Base-by-base conservation (phyloP, 495 filamentous ascomycete genomes). In the Neurospora hispaniola region DNA sequence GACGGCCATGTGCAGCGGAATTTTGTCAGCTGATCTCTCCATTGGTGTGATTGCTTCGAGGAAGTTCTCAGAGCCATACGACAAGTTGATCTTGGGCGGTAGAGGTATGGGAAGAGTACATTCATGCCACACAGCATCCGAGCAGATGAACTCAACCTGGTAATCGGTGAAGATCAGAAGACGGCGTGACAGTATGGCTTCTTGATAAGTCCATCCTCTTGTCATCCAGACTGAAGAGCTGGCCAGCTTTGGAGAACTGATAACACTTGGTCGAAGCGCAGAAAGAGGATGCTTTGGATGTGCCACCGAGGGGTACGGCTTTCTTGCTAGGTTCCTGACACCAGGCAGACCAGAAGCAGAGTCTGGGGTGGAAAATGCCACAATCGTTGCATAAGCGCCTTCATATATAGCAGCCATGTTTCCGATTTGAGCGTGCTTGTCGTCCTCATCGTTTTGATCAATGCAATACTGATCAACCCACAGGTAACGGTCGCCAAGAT, bases 121-220 rank as follows among this genome's bases (percentile, higher is more conserved):
- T 44, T 70, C 74, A 38, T 43, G 68, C 41, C 48, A 73, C 11
- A 73, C 69, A 3, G 27, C 9, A 1, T 74, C 31, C 5, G 73
- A 76, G 62, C 82, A 84, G 18, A 76, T 73, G 72, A 78, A 84
- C 46, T 70, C 75, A 1, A 81, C 46, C 41, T 77, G 73, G 14
- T 73, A 71, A 14, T 43, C 71, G 1, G 76, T 79, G 70, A 81
- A 83, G 62, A 79, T 41, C 3, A 84, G 69, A 4, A 76, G 46
- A 7, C 82, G 75, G 27, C 74, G 75, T 27, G 81, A 82, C 5
- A 83, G 54, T 2, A 83, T 69, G 14, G 75, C 76, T 69, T 84
- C 83, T 71, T 85, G 82, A 69, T 80, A 83, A n/a, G 81, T 82
- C 81, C 81, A 82, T 8, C 73, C 81, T 5, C 80, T 70, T 2